Evolutionary conservation across 129 eudicot species (phyloP), one percentile per base, ranked within the genome.

Genomic region (Artemisia argyi): DNA sequence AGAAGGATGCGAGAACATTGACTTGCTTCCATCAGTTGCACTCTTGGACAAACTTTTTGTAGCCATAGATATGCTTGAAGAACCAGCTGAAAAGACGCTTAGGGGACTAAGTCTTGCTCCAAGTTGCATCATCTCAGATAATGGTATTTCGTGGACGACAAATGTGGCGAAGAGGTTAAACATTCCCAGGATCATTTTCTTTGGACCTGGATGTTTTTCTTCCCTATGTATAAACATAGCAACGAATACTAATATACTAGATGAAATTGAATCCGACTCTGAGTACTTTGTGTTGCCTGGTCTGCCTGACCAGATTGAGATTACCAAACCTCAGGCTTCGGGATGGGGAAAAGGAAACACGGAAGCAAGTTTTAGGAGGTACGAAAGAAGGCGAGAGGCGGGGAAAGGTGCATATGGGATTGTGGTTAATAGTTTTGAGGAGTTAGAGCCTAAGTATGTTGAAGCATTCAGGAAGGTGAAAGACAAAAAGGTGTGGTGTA

Each of bases 181-280:
- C 7, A 74, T 89, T 28, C 92, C 96, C 9, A 77, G 90, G 66
- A 39, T 74, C 3, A 65, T 79, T 14, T 89, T 86, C 64, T 75
- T 81, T 18, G 85, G 84, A 2, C 79, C 80, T 18, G 65, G 82
- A 60, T 84, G 86, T 69, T 89, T 84, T 65, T 44, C 85, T 0
- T 51, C 66, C 11, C 13, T 78, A 15, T 73, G 81, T 44, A 47
- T 80, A 7, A 68, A 76, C 51, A 77, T 61, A 6, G 42, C 76
- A 13, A 14, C n/a, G 8, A 30, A 16, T 4, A 72, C 66, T 48
- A 71, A 28, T 17, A 13, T 73, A 22, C 39, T 70, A 0, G 71
- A 66, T 0, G 18, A 32, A 3, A 61, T 73, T 0, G 19, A 26
- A 19, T 79, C 83, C 0, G 80, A 85, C 16, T 39, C 61, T 0